A percentile compares a stretch with the other conserved stretches of the same genome.
phyloP scores from a whole-genome alignment of 2,329 filamentous ascomycete species.

The Colletotrichum higginsianum region DNA sequence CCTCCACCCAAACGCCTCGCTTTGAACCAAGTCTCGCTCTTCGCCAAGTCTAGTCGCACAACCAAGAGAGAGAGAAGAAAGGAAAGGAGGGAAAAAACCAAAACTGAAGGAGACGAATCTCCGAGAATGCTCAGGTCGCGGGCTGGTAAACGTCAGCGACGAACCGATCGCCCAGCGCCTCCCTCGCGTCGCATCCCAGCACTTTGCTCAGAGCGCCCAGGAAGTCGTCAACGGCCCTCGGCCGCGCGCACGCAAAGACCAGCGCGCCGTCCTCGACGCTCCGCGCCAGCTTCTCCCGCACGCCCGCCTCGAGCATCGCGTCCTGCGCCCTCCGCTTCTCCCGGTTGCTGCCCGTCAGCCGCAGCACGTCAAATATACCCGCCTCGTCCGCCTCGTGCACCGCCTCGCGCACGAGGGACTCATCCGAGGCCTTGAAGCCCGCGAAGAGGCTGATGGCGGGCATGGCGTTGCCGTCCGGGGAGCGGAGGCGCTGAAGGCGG shows the following conservation, averaged over 20 bases:
- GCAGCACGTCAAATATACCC: conserved; percentile 30
- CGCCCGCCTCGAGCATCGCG: conserved; percentile 33
- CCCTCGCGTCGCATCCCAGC: conserved; percentile 35
- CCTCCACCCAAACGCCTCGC: conserved; percentile 12
- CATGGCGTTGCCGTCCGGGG: background rate
- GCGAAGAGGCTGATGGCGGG: conserved; percentile 39
- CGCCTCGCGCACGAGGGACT: conserved; percentile 34
- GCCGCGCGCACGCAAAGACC: conserved; percentile 40
- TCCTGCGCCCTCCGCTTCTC: conserved; percentile 37
- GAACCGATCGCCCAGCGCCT: conserved; percentile 38
- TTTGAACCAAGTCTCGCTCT: background rate
- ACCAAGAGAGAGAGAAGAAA: background rate
- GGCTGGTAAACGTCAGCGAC: conserved; percentile 40
- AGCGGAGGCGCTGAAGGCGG: conserved; percentile 7
- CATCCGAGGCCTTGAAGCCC: conserved; percentile 36
- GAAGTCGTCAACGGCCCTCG: conserved; percentile 37
- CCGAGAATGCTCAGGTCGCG: conserved; percentile 19
- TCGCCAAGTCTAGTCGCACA: background rate
- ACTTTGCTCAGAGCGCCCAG: conserved; percentile 35
- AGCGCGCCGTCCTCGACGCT: conserved; percentile 31
- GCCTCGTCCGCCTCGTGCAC: conserved; percentile 33
- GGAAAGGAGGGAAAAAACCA: background rate
- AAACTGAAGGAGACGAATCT: no score
- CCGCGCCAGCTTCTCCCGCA: conserved; percentile 29
- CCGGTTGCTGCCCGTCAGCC: conserved; percentile 27